phyloP scores from a whole-genome alignment of 305 asterid species.

The Coffea humblotiana region DNA sequence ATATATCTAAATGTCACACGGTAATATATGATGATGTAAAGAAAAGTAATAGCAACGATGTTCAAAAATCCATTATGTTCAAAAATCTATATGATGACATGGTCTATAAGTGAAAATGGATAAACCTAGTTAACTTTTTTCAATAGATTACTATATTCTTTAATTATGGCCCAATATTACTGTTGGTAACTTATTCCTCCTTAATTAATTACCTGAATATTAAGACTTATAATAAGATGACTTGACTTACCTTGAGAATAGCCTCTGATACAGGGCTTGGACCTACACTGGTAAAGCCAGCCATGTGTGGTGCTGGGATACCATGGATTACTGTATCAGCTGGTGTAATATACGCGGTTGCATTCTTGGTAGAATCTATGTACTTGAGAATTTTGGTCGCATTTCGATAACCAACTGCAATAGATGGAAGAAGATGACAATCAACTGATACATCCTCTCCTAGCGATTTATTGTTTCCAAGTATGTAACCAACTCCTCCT shows the following conservation, averaged over 20 bases:
- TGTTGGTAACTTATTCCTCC: too few relatives aligned
- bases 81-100: too few relatives aligned
- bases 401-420: constrained; percentile 51
- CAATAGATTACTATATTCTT: too few relatives aligned
- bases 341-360: constrained; percentile 48
- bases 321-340: constrained; percentile 45
- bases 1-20: too few relatives aligned
- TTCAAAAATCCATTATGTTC: too few relatives aligned
- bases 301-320: constrained; percentile 84
- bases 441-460: constrained; percentile 67
- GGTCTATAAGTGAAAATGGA: too few relatives aligned
- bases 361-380: constrained; percentile 45
- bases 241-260: constrained; percentile 61
- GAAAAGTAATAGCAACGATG: too few relatives aligned
- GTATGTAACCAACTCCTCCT: constrained; percentile 74
- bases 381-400: constrained; percentile 49
- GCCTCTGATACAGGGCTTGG: constrained; percentile 66
- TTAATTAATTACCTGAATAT: too few relatives aligned
- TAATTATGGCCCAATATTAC: too few relatives aligned
- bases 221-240: too few relatives aligned
- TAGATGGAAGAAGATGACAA: constrained; percentile 87
- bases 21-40: too few relatives aligned
- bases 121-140: too few relatives aligned
- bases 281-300: constrained; percentile 79
- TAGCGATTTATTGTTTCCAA: constrained; percentile 57